These are phyloP conservation scores for Komagataea norvegica DNA, from an alignment of 1,139 yeast genomes.

Conservation along the genomic window DNA sequence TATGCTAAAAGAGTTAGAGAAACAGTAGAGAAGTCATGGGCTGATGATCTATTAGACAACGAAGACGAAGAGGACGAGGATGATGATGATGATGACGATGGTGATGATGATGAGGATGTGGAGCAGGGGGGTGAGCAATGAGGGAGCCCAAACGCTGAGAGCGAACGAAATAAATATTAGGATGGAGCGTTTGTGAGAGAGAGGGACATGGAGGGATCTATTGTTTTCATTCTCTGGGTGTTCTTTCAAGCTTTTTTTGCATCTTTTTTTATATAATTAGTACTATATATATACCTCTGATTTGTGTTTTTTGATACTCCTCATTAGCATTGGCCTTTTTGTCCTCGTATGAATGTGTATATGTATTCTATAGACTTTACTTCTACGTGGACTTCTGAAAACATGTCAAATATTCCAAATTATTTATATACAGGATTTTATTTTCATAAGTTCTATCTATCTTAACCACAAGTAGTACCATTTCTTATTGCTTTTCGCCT, in stretches of 20 bases:
- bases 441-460: slow-evolving; percentile 16
- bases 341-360: too few species aligned
- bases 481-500: slow-evolving; percentile 21
- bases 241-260: slow-evolving; percentile 1
- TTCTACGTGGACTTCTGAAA: too few species aligned
- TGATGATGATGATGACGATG: slow-evolving; percentile 23
- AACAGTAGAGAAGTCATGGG: slow-evolving; percentile 92
- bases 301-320: background rate
- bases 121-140: too few species aligned
- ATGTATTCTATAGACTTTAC: too few species aligned
- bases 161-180: too few species aligned
- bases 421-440: too few species aligned
- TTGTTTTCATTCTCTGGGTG: too few species aligned
- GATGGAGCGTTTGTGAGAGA: too few species aligned
- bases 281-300: background rate
- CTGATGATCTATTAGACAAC: slow-evolving; percentile 63
- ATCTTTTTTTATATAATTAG: background rate
- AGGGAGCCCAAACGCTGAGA: too few species aligned
- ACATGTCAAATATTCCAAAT: too few species aligned
- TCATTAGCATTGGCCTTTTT: too few species aligned
- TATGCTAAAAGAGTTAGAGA: slow-evolving; percentile 88
- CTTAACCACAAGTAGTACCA: slow-evolving; percentile 47
- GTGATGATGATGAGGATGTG: background rate
- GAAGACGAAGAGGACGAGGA: slow-evolving; percentile 58
- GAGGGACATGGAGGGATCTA: too few species aligned